Percentiles rank a stretch among this genome's conserved stretches.
Evolutionary conservation across 1,284 basidiomycete genomes (phyloP).

Genomic region (Ceratobasidium sp.): DNA sequence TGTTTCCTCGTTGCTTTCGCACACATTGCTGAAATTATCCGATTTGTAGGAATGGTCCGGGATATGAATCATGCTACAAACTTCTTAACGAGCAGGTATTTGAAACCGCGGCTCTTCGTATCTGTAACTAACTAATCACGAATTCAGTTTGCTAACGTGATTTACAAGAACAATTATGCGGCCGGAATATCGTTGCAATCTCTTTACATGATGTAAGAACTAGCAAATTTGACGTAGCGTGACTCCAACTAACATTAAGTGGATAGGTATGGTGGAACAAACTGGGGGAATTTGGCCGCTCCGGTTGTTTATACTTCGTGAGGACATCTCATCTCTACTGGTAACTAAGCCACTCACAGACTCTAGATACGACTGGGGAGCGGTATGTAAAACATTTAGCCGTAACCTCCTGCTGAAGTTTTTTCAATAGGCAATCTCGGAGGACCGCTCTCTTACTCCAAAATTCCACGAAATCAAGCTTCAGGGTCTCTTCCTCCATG

Average conservation of each 20-base stretch:
- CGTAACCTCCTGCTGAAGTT: neutral
- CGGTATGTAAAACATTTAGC: neutral
- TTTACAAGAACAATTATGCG: slow-evolving; percentile 60
- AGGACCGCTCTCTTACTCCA: slow-evolving; percentile 47
- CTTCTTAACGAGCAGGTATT: slow-evolving; percentile 38
- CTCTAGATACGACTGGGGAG: neutral
- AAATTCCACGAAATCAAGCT: slow-evolving; percentile 50
- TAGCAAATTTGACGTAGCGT: neutral
- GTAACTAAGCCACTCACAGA: neutral
- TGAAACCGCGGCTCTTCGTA: slow-evolving; percentile 41
- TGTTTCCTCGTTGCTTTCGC: neutral
- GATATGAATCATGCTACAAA: slow-evolving; percentile 33
- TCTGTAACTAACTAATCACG: neutral
- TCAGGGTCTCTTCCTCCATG: slow-evolving; percentile 50
- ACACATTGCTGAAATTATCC: neutral
- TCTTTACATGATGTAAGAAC: slow-evolving; percentile 58
- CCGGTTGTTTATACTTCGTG: slow-evolving; percentile 65
- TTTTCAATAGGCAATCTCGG: slow-evolving; percentile 43
- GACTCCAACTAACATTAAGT: neutral
- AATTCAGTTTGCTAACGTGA: slow-evolving; percentile 44
- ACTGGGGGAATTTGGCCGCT: slow-evolving; percentile 64
- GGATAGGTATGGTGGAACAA: slow-evolving; percentile 63
- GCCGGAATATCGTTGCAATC: slow-evolving; percentile 60
- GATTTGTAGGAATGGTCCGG: slow-evolving; percentile 35
- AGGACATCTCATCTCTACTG: slow-evolving; percentile 51